Base-by-base conservation (phyloP, 148 eudicot species). In the Dianthus caryophyllus region DNA sequence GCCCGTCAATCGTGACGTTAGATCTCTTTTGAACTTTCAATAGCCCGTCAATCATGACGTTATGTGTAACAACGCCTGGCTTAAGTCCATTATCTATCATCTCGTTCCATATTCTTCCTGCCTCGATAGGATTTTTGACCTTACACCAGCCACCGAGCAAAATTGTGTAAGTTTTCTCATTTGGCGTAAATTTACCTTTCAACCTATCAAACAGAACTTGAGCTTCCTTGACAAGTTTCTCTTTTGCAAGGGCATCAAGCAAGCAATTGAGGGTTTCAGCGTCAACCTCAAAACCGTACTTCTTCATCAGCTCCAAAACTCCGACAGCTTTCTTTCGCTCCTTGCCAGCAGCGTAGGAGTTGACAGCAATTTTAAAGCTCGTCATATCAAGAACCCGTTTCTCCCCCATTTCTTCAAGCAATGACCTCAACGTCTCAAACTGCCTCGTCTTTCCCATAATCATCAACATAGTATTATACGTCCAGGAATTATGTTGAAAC, bases 221-320 rank as follows among this genome's bases (percentile, higher is more conserved):
- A 65, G 90, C 97, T 79, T 91, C 97, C 70, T 86, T 88, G 0
- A 71, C 90, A 44, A 91, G 90, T 79, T 86, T 88, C 30, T 74
- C 88, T 71, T 79, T 86, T 16, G 88, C 83, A 49, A 91, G 83
- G 22, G 86, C 80, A 66, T 86, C 86, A 43, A 91, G 86, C 80
- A 91, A 74, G 75, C 77, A 69, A 66, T 91, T 89, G 12, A 89
- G 69, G 6, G 85, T 87, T 66, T 87, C 91, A 17, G 71, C 90
- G 58, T 82, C 88, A 10, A 78, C 82, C 78, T 83, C 74, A 44
- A 87, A 90, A 21, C 78, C 84, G 33, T 90, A 73, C 73, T 76
- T 87, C 81, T 81, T 90, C 97, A 94, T 94, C 86, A 88, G 55
- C 70, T 88, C 95, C 43, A 91, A 84, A n/a, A 91, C 76, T 65